Conservation (phyloP, 1,284 basidiomycete species). For the Hortiboletus rubellus region DNA sequence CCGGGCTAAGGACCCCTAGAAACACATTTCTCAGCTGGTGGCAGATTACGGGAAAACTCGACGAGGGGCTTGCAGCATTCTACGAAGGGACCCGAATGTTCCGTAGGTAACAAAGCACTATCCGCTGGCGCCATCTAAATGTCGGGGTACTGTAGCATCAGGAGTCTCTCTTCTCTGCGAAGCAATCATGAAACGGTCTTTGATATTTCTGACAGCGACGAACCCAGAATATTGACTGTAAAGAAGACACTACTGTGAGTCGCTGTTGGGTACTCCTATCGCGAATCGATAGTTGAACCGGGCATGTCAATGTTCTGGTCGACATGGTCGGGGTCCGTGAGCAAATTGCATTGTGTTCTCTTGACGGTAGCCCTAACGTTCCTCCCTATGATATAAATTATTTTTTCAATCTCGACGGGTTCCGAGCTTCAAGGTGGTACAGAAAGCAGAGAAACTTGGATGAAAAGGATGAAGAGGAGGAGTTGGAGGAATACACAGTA, state of each 20-base stretch:
- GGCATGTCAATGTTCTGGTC: slow-evolving; percentile 35
- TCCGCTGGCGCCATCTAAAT: slow-evolving; percentile 1
- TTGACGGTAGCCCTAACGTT: neutral
- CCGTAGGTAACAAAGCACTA: slow-evolving; percentile 38
- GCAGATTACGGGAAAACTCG: slow-evolving; percentile 45
- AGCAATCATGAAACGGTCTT: slow-evolving; percentile 20
- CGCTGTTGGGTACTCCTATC: neutral
- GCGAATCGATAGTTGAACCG: slow-evolving; percentile 1
- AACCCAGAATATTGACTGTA: neutral
- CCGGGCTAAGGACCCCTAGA: neutral
- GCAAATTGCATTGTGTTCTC: slow-evolving; percentile 22
- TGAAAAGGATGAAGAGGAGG: slow-evolving; percentile 5
- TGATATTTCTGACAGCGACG: neutral
- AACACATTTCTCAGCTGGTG: slow-evolving; percentile 34
- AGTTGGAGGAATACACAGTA: slow-evolving; percentile 42
- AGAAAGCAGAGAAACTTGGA: slow-evolving; percentile 14
- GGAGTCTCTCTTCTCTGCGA: slow-evolving; percentile 23
- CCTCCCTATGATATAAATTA: slow-evolving; percentile 37
- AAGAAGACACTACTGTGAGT: too few species aligned
- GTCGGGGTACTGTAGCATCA: slow-evolving; percentile 16
- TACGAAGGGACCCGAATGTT: slow-evolving; percentile 48
- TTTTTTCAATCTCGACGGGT: slow-evolving; percentile 42
- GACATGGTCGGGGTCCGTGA: slow-evolving; percentile 55
- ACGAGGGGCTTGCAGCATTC: slow-evolving; percentile 47
- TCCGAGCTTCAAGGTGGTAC: slow-evolving; percentile 44